These are phyloP conservation scores for Alternaria ventricosa DNA, from an alignment of 2,329 filamentous ascomycete species.

Conservation along the genomic window DNA sequence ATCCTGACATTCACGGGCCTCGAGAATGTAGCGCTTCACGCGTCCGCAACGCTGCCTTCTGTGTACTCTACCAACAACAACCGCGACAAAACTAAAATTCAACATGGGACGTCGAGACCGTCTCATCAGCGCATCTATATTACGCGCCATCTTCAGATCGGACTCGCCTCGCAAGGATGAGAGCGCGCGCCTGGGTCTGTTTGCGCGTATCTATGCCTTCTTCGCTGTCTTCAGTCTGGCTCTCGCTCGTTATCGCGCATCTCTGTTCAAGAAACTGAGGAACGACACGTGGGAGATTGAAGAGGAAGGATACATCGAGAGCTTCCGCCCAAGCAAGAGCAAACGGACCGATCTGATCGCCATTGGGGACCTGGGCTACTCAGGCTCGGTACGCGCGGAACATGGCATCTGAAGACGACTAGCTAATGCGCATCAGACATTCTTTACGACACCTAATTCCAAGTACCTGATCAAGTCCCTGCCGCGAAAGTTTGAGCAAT, in stretches of 20 bases:
- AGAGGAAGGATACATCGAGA: conserved; percentile 61
- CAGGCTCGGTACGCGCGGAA: conserved; percentile 63
- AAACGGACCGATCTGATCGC: conserved; percentile 57
- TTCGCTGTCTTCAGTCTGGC: conserved; percentile 61
- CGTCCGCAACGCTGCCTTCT: background rate
- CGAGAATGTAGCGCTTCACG: background rate
- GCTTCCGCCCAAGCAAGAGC: conserved; percentile 55
- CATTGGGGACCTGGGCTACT: conserved; percentile 75
- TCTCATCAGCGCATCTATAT: conserved; percentile 47
- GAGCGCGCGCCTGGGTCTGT: conserved; percentile 33
- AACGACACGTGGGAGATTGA: conserved; percentile 60
- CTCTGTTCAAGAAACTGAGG: conserved; percentile 60
- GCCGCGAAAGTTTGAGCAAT: conserved; percentile 71
- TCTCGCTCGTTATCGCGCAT: conserved; percentile 55
- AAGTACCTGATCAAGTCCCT: conserved; percentile 75
- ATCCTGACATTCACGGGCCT: background rate
- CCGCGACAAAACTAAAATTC: background rate
- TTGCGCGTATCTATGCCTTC: conserved; percentile 59
- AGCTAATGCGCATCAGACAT: conserved; percentile 58
- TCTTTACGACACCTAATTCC: conserved; percentile 71
- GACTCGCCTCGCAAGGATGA: conserved; percentile 24
- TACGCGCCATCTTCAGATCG: conserved; percentile 44
- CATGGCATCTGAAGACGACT: background rate
- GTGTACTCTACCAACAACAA: conserved; percentile 1
- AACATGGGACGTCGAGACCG: conserved; percentile 47